Evolutionary conservation across 148 eudicot genomes (phyloP).

Genomic region (Silene conica): DNA sequence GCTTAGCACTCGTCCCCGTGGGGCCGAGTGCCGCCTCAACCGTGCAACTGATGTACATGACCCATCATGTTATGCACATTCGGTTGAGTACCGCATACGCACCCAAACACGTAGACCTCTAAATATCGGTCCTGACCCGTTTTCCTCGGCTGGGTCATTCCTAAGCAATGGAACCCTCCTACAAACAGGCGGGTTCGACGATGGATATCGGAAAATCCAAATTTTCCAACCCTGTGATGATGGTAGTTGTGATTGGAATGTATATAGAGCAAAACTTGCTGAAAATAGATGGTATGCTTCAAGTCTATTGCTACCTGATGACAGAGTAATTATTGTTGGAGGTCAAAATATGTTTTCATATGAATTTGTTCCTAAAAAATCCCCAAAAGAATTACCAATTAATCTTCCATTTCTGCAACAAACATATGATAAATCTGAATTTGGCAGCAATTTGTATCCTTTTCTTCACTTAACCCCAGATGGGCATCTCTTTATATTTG

Average conservation of each 20-base stretch:
- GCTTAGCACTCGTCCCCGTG: slow-evolving; percentile 26
- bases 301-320: slow-evolving; percentile 35
- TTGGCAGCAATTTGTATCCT: slow-evolving; percentile 54
- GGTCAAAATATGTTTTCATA: slow-evolving; percentile 40
- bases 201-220: slow-evolving; percentile 34
- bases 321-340: slow-evolving; percentile 50
- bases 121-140: slow-evolving; percentile 36
- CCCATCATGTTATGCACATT: slow-evolving; percentile 56
- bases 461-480: slow-evolving; percentile 51
- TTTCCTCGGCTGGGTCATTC: slow-evolving; percentile 58
- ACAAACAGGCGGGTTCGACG: slow-evolving; percentile 46
- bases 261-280: slow-evolving; percentile 17
- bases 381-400: slow-evolving; percentile 5
- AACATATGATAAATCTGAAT: slow-evolving; percentile 30
- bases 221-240: slow-evolving; percentile 40
- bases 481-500: slow-evolving; percentile 53
- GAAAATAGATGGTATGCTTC: slow-evolving; percentile 52
- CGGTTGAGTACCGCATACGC: slow-evolving; percentile 47
- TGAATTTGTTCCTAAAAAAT: slow-evolving; percentile 46
- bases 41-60: slow-evolving; percentile 19
- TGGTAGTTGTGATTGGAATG: slow-evolving; percentile 41
- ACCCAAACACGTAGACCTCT: slow-evolving; percentile 38
- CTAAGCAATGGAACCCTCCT: slow-evolving; percentile 54
- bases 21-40: slow-evolving; percentile 24
- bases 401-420: slow-evolving; percentile 40